phyloP scores from a whole-genome alignment of 305 asterid species.

The Solanum hybrid region DNA sequence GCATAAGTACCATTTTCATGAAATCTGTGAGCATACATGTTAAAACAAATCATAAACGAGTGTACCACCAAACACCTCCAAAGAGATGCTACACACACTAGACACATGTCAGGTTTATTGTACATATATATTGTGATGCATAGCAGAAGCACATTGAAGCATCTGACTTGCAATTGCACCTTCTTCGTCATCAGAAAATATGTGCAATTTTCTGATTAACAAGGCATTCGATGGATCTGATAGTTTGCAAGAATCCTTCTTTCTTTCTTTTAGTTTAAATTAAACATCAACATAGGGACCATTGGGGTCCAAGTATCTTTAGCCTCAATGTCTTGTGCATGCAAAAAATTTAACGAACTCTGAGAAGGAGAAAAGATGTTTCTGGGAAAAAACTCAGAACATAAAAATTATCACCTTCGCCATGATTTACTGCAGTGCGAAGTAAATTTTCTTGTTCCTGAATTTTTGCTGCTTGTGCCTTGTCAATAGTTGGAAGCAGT shows the following conservation, averaged over 20 bases:
- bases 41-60: neutral
- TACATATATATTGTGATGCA: neutral
- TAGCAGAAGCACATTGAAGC: neutral
- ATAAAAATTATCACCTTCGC: slow-evolving; percentile 54
- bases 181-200: neutral
- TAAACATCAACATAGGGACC: neutral
- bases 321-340: neutral
- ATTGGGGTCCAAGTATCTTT: slow-evolving; percentile 1
- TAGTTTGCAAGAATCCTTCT: neutral
- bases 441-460: slow-evolving; percentile 92
- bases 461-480: slow-evolving; percentile 94
- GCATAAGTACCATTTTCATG: slow-evolving; percentile 10
- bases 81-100: neutral
- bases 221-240: neutral
- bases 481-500: slow-evolving; percentile 79
- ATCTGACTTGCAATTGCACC: neutral
- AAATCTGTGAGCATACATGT: neutral
- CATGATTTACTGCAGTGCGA: slow-evolving; percentile 80
- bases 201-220: neutral
- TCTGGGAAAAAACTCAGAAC: neutral
- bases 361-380: neutral
- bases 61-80: neutral
- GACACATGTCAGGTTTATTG: neutral
- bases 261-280: neutral
- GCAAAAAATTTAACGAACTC: neutral